Percentiles rank a stretch among this genome's conserved stretches.
Evolutionary conservation across 75 land plant genomes (phyloP).

Genomic region (Pinus tabuliformis): DNA sequence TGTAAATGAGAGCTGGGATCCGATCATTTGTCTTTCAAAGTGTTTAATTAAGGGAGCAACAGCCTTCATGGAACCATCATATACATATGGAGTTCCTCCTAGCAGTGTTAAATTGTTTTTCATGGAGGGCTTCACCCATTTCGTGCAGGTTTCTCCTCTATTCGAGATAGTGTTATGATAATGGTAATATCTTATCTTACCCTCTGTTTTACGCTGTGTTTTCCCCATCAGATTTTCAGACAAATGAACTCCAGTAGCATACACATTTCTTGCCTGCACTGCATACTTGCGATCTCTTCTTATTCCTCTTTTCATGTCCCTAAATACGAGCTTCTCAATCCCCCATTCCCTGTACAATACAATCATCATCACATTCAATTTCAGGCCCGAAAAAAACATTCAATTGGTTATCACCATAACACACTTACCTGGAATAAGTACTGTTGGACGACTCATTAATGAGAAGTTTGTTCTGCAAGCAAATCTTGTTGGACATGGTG

Average conservation of each 20-base stretch:
- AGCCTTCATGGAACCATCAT: conserved; percentile 33
- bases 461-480: conserved; percentile 13
- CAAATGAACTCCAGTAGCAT: conserved; percentile 80
- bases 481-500: conserved; percentile 72
- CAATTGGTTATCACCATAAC: no score
- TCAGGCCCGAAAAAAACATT: no score
- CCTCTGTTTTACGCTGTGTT: conserved; percentile 42
- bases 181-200: conserved; percentile 66
- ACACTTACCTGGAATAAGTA: no score
- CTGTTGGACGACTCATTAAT: background rate
- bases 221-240: conserved; percentile 56
- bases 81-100: conserved; percentile 26
- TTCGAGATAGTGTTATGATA: conserved; percentile 65
- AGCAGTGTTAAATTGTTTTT: no score
- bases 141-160: no score
- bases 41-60: conserved; percentile 35
- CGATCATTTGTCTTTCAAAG: conserved; percentile 25
- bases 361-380: background rate
- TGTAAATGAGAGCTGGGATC: background rate
- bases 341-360: conserved; percentile 69
- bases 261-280: conserved; percentile 64
- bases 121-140: no score
- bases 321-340: conserved; percentile 84
- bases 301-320: conserved; percentile 42
- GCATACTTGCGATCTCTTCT: conserved; percentile 84